A percentile compares a stretch with the other conserved stretches of the same genome.
Evolutionary conservation across 1,139 yeast species (phyloP).

Genomic region (Zygoascus sp.): DNA sequence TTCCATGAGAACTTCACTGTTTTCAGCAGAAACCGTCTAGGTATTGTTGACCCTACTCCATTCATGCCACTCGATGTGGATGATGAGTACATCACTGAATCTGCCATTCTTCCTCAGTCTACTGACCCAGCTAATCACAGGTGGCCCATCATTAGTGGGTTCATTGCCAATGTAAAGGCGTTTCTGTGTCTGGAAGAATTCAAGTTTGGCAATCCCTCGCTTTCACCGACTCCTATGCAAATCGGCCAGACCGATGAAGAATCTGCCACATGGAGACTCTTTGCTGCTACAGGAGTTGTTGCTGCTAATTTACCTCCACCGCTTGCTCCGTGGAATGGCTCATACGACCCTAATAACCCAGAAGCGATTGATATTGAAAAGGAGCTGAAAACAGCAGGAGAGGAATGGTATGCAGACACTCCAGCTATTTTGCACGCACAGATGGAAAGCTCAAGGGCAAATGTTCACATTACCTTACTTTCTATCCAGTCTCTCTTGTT

Average conservation of each 20-base stretch:
- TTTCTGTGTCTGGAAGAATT: constrained; percentile 10
- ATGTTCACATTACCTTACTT: constrained; percentile 12
- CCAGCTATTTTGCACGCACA: constrained; percentile 4
- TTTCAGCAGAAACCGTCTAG: constrained; percentile 4
- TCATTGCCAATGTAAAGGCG: constrained; percentile 10
- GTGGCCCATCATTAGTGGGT: constrained; percentile 12
- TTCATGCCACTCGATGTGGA: constrained; percentile 14
- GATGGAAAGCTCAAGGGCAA: constrained; percentile 13
- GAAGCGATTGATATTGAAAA: background rate
- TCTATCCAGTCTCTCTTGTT: constrained; percentile 12
- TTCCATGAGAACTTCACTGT: constrained; percentile 1
- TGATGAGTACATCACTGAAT: constrained; percentile 14
- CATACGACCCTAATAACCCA: background rate
- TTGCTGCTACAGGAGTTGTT: constrained; percentile 1
- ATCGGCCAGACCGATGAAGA: constrained; percentile 6
- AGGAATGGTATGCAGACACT: constrained; percentile 9
- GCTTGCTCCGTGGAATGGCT: constrained; percentile 3
- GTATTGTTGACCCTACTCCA: constrained; percentile 9
- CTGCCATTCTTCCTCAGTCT: constrained; percentile 8
- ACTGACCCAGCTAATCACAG: background rate
- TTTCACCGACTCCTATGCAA: background rate
- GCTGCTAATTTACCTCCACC: constrained; percentile 7
- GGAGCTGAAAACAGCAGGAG: constrained; percentile 3
- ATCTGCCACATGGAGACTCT: constrained; percentile 6
- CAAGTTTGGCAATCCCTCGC: background rate